Conservation (phyloP, 345 rosid genomes). For the Melastoma malabathricum region DNA sequence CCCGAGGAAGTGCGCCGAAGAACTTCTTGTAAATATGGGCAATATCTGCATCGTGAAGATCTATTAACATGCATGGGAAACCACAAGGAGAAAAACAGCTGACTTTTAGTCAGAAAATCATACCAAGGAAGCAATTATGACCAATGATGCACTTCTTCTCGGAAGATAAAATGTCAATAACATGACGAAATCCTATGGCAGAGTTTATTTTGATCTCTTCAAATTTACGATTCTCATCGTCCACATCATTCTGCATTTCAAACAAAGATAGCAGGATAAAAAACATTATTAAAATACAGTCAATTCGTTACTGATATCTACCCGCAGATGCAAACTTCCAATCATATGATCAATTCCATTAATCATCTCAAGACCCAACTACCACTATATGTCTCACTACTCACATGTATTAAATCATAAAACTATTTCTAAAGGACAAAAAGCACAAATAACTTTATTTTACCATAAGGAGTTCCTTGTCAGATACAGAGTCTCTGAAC, state of each 20-base stretch:
- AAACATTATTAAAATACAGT: no score
- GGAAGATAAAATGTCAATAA: conserved; percentile 77
- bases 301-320: neutral
- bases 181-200: conserved; percentile 78
- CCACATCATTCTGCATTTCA: conserved; percentile 49
- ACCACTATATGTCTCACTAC: neutral
- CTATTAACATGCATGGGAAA: no score
- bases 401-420: neutral
- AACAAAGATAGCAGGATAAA: neutral
- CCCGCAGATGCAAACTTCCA: neutral
- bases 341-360: neutral
- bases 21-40: conserved; percentile 82
- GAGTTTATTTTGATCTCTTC: conserved; percentile 46
- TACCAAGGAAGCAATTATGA: conserved; percentile 91
- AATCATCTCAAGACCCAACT: neutral
- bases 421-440: neutral
- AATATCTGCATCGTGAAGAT: conserved; percentile 42
- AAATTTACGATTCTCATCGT: conserved; percentile 35
- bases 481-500: conserved; percentile 51
- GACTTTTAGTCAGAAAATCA: conserved; percentile 9
- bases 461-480: conserved; percentile 62
- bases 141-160: conserved; percentile 80
- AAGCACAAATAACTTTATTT: conserved; percentile 4
- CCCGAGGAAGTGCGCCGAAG: conserved; percentile 65
- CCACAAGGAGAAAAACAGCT: conserved; percentile 1